A percentile compares a stretch with the other conserved stretches of the same genome.
These are phyloP conservation scores for Voacanga thouarsii DNA, from an alignment of 257 asterid species.

Conservation along the genomic window DNA sequence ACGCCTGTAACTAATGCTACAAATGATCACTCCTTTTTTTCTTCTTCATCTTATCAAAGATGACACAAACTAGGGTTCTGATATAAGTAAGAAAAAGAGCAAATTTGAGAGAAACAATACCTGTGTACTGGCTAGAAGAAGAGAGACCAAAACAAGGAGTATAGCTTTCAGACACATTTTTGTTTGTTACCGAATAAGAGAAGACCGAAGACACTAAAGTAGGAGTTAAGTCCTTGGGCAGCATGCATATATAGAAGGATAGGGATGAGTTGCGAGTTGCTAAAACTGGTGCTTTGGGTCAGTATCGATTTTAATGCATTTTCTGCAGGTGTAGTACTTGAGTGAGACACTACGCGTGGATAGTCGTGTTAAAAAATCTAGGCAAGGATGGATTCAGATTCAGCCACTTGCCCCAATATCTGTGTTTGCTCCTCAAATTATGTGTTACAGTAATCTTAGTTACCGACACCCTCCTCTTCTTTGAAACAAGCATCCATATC, in stretches of 20 bases:
- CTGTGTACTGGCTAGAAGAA: slow-evolving; percentile 37
- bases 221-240: too few relatives aligned
- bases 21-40: too few relatives aligned
- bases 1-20: too few relatives aligned
- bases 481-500: too few relatives aligned
- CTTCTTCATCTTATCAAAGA: too few relatives aligned
- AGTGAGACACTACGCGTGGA: background rate
- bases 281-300: background rate
- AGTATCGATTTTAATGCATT: background rate
- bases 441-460: background rate
- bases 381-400: background rate
- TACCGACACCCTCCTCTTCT: background rate
- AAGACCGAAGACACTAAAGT: too few relatives aligned
- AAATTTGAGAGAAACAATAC: slow-evolving; percentile 16
- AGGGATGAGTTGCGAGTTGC: too few relatives aligned
- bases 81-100: too few relatives aligned
- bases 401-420: background rate
- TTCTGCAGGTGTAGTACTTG: background rate
- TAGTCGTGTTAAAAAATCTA: background rate
- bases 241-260: too few relatives aligned
- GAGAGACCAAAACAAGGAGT: slow-evolving; percentile 31
- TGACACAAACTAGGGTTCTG: background rate
- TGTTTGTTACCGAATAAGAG: background rate
- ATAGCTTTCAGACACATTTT: slow-evolving; percentile 37
- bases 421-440: background rate